Evolutionary conservation across 2,329 filamentous ascomycete species (phyloP), one percentile per base, ranked within the genome.

Genomic region (Paecilomyces fulvus): DNA sequence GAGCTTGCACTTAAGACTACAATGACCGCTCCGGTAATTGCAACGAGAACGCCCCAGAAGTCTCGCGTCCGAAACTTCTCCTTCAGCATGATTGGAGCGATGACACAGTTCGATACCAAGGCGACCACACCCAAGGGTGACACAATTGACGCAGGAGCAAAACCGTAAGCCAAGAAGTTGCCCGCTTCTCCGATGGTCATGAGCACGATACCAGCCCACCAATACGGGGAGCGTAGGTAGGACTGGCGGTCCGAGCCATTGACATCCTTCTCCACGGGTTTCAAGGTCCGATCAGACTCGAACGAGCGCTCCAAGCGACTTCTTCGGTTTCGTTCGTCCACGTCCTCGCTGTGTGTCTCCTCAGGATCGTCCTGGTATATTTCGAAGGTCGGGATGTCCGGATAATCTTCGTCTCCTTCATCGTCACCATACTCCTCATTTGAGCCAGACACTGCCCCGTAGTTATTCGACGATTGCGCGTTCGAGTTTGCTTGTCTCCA

Each of bases 71-170:
- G 86, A 67, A 99, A 96, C 53, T 80, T 81, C 75, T 99, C 94
- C 68, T 96, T 92, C 62, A 99, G 86, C 79, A 99, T 86, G 60
- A 94, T 85, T 0, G 94, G 94, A 2, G 94, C 94, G 69, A 99
- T 96, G 58, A 99, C 83, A 73, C 94, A 99, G 74, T 99, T 99
- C 49, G 92, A 96, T 50, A 99, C 86, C 60, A 99, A 79, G 1
- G 94, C 94, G 11, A 99, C 94, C n/a, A 99, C 94, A 9, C 94
- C 94, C 5, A 99, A 79, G 0, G 94, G 94, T 31, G 92, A 96
- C 48, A 99, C 94, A 65, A 99, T 96, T 12, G 94, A 97, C 7
- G 94, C 94, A 3, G 94, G 94, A 30, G 94, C 94, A 70, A 99
- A 99, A 23, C 94, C 94, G 68, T 99, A 99, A 0, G 94, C 94